phyloP scores from a whole-genome alignment of 1,284 basidiomycete species.

The Afroboletus lepidellus region DNA sequence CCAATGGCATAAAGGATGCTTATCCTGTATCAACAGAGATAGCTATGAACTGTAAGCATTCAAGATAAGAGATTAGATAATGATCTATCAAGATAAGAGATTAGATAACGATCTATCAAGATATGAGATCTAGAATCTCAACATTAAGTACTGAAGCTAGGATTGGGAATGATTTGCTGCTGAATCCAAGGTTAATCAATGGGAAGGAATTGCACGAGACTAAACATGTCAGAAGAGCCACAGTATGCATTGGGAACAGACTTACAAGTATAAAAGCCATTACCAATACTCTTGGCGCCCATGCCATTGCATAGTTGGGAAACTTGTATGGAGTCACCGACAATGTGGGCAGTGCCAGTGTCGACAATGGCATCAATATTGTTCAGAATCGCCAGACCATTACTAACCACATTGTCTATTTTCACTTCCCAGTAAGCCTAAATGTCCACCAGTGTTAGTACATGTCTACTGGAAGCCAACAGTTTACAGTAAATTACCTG shows the following conservation, averaged over 20 bases:
- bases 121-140: too few relatives aligned
- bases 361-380: not conserved
- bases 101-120: too few relatives aligned
- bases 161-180: constrained; percentile 20
- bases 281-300: constrained; percentile 3
- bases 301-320: constrained; percentile 5
- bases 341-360: constrained; percentile 29
- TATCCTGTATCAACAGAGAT: too few relatives aligned
- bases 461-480: not conserved
- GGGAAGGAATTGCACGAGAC: constrained; percentile 19
- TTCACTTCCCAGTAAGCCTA: constrained; percentile 45
- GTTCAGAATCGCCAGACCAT: not conserved
- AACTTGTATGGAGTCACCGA: constrained; percentile 19
- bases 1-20: too few relatives aligned
- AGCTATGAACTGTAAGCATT: too few relatives aligned
- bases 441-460: not conserved
- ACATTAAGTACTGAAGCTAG: constrained; percentile 31
- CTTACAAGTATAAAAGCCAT: constrained; percentile 13
- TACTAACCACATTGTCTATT: constrained; percentile 33
- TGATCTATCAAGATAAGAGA: too few relatives aligned
- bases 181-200: constrained; percentile 8
- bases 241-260: not conserved
- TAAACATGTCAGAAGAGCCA: constrained; percentile 1
- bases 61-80: too few relatives aligned
- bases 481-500: not conserved